A percentile compares a stretch with the other conserved stretches of the same genome.
Conservation (phyloP, 2,329 filamentous ascomycete species). For the Simplicillium aogashimaense region DNA sequence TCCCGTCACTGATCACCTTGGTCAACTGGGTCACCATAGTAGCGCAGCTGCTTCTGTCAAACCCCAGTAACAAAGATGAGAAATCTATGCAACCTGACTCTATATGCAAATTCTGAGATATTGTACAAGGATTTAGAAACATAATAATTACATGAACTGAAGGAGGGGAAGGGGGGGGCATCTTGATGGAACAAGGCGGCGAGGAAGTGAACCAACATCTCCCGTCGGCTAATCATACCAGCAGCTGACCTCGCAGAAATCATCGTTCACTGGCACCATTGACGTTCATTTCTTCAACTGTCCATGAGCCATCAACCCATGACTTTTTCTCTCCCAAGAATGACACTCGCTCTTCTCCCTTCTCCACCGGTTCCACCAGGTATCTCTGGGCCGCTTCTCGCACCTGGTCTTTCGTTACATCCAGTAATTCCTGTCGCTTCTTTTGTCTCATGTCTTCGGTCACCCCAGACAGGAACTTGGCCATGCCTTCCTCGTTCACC, state of each 20-base stretch:
- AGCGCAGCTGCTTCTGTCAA: too few species aligned
- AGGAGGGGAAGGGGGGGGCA: background rate
- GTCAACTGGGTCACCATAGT: too few species aligned
- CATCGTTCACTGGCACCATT: conserved; percentile 26
- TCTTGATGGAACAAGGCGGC: background rate
- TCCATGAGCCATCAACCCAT: conserved; percentile 69
- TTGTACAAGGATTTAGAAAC: background rate
- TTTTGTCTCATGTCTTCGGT: conserved; percentile 83
- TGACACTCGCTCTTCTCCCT: conserved; percentile 51
- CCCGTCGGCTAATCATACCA: background rate
- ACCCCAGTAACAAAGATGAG: too few species aligned
- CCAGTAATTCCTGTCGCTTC: conserved; percentile 73
- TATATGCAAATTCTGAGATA: too few species aligned
- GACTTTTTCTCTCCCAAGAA: conserved; percentile 78
- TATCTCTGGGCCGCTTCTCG: conserved; percentile 73
- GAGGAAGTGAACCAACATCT: background rate
- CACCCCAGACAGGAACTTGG: conserved; percentile 73
- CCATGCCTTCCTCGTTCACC: conserved; percentile 82
- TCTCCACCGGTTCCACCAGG: conserved; percentile 57
- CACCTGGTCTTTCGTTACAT: conserved; percentile 75
- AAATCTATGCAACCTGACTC: too few species aligned
- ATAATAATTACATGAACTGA: background rate
- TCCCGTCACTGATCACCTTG: background rate
- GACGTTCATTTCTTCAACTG: conserved; percentile 64
- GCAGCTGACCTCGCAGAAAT: background rate